These are phyloP conservation scores for Primulina tabacum DNA, from an alignment of 257 asterid genomes.

Conservation along the genomic window DNA sequence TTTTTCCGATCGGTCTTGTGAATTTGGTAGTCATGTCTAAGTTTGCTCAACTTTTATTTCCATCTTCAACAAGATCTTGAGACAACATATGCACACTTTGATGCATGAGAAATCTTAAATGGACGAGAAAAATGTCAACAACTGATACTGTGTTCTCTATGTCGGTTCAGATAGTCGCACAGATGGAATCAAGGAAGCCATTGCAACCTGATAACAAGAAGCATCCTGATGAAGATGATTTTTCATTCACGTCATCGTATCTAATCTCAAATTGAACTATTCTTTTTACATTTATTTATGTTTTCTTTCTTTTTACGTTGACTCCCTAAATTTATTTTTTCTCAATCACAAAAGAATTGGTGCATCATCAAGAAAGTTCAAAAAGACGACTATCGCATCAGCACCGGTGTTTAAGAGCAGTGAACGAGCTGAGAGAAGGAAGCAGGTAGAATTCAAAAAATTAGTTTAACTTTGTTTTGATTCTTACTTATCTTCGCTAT, in stretches of 20 bases:
- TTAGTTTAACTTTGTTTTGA: conserved; percentile 10
- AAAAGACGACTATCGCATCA: conserved; percentile 43
- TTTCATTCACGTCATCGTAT: conserved; percentile 65
- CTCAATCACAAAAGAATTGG: conserved; percentile 43
- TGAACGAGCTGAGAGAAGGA: conserved; percentile 80
- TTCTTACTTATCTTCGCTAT: conserved; percentile 6
- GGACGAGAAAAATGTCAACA: conserved; percentile 3
- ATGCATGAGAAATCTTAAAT: conserved; percentile 11
- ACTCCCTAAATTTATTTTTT: conserved; percentile 25
- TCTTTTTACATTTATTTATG: conserved; percentile 8
- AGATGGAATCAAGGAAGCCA: conserved; percentile 52
- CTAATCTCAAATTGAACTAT: conserved; percentile 31
- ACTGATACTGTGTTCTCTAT: conserved; percentile 24
- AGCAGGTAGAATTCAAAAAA: conserved; percentile 47
- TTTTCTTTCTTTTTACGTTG: conserved; percentile 7
- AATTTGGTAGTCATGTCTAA: neutral
- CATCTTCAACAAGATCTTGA: neutral
- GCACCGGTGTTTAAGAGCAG: conserved; percentile 73
- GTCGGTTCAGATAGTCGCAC: conserved; percentile 45
- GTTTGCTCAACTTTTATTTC: neutral
- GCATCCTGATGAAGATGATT: conserved; percentile 67
- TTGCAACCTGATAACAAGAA: conserved; percentile 69
- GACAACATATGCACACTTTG: neutral
- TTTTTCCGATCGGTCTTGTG: neutral
- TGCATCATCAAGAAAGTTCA: conserved; percentile 48